These are phyloP conservation scores for Aspergillus sp. DNA, from an alignment of 2,329 filamentous ascomycete species.

Conservation along the genomic window DNA sequence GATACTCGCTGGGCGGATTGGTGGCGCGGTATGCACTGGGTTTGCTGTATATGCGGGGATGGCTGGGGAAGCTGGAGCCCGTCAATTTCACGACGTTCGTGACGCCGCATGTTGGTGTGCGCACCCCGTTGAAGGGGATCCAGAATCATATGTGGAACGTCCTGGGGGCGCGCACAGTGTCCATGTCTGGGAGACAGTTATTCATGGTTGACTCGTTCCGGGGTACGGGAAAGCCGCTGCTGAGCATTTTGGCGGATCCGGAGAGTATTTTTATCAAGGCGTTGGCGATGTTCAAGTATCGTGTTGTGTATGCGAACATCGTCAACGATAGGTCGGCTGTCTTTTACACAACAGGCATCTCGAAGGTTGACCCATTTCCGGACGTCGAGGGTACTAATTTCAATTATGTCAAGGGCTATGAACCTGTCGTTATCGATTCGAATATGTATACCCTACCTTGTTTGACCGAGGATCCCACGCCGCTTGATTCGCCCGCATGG, in stretches of 20 bases:
- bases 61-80: slow-evolving; percentile 71
- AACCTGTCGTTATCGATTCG: slow-evolving; percentile 63
- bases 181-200: slow-evolving; percentile 74
- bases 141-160: slow-evolving; percentile 67
- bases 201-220: slow-evolving; percentile 83
- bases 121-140: slow-evolving; percentile 59
- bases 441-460: slow-evolving; percentile 24
- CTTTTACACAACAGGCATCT: slow-evolving; percentile 74
- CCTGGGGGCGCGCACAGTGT: slow-evolving; percentile 72
- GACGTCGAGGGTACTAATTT: slow-evolving; percentile 59
- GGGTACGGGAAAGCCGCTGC: slow-evolving; percentile 68
- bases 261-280: slow-evolving; percentile 78
- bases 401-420: slow-evolving; percentile 66
- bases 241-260: slow-evolving; percentile 73
- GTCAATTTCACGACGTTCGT: slow-evolving; percentile 94
- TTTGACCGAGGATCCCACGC: slow-evolving; percentile 11
- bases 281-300: slow-evolving; percentile 65
- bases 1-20: slow-evolving; percentile 83
- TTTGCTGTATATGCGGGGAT: slow-evolving; percentile 68
- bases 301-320: slow-evolving; percentile 76
- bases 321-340: slow-evolving; percentile 75
- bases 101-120: slow-evolving; percentile 70
- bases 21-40: slow-evolving; percentile 81
- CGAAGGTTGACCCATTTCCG: slow-evolving; percentile 67
- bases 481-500: slow-evolving; percentile 27